Percentiles rank a stretch among this genome's conserved stretches.
phyloP scores from a whole-genome alignment of 208 protist species.

The Acanthamoeba culbertsoni region DNA sequence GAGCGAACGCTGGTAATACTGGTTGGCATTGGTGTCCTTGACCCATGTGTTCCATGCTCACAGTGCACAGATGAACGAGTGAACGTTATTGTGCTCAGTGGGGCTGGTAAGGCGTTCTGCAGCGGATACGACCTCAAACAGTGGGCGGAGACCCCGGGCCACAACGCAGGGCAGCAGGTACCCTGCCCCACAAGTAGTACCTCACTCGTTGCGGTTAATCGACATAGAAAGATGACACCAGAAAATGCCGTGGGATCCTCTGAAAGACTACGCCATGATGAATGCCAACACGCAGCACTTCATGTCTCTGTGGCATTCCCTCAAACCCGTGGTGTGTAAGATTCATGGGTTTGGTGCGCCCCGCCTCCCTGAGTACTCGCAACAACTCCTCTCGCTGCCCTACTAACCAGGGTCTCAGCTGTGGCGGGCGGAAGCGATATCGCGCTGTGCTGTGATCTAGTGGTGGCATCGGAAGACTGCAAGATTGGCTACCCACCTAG shows the following conservation, averaged over 20 bases:
- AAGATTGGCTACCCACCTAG: constrained; percentile 38
- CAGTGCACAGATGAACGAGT: neutral
- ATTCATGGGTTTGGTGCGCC: neutral
- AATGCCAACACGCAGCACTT: neutral
- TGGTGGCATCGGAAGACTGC: neutral
- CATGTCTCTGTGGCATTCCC: neutral
- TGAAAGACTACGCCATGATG: constrained; percentile 39
- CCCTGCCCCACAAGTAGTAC: neutral
- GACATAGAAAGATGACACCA: neutral
- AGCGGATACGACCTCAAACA: constrained; percentile 6
- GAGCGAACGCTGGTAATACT: neutral
- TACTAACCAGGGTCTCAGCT: neutral
- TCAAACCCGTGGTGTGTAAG: constrained; percentile 28
- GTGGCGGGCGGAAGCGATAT: constrained; percentile 46
- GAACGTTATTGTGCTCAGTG: neutral
- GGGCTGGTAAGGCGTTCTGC: neutral
- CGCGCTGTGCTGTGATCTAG: constrained; percentile 25
- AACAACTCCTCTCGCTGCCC: neutral
- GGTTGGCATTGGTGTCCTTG: neutral
- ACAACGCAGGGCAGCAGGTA: neutral
- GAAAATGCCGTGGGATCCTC: constrained; percentile 40
- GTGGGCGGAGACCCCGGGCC: neutral
- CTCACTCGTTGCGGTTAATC: neutral
- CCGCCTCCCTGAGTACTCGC: neutral
- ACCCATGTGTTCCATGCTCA: neutral